Conservation (phyloP, 768 basidiomycete species). For the Krasilnikovozyma curviuscula region DNA sequence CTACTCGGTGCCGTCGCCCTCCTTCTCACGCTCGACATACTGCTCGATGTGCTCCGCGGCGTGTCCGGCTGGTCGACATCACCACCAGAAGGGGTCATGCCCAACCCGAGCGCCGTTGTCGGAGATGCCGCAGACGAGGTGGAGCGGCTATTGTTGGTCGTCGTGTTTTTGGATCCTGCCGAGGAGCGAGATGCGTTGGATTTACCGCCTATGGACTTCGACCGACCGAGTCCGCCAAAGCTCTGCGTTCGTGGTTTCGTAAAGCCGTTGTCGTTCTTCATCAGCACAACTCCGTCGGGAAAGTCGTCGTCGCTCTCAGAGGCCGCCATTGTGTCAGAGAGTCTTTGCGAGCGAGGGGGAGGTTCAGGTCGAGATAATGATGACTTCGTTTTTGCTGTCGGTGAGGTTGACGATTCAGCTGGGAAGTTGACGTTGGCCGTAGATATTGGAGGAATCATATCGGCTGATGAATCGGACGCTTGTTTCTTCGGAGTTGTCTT, state of each 20-base stretch:
- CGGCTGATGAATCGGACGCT: neutral
- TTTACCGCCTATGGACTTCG: too few species aligned
- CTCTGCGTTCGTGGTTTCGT: neutral
- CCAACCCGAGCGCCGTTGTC: neutral
- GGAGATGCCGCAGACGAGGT: too few species aligned
- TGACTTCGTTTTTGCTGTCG: neutral
- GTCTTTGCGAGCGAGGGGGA: neutral
- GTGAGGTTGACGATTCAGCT: neutral
- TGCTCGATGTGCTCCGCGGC: neutral
- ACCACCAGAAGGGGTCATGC: neutral
- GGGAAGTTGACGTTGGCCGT: neutral
- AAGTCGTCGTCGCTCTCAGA: constrained; percentile 10
- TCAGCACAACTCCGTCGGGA: constrained; percentile 4
- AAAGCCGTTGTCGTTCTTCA: neutral
- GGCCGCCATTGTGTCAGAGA: constrained; percentile 10
- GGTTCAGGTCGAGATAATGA: neutral
- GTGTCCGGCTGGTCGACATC: neutral
- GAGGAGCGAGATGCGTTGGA: too few species aligned
- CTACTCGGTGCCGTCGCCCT: neutral
- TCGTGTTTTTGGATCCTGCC: too few species aligned
- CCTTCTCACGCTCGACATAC: neutral
- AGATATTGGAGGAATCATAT: neutral
- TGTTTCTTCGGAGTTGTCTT: neutral
- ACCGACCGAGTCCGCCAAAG: neutral
- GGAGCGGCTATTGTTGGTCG: too few species aligned